Base-by-base conservation (phyloP, 2,329 filamentous ascomycete species). In the Trichoderma asperellum region DNA sequence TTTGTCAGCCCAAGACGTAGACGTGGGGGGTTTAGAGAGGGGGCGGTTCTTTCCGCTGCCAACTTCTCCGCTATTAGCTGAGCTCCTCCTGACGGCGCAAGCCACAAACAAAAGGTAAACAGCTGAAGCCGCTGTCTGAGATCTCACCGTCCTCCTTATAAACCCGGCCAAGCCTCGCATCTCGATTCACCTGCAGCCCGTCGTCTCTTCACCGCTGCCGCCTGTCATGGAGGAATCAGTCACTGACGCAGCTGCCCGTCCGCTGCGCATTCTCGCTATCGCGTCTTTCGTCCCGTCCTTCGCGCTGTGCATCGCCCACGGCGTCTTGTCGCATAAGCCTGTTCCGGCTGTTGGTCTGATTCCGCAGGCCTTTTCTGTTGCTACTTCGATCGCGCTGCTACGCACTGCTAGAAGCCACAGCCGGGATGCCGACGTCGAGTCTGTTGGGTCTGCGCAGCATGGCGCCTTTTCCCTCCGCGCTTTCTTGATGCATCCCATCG, bases 271-370 rank as follows among this genome's bases (percentile, higher is more conserved):
- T 64, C 70, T 79, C 68, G 77, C 77, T 63, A 75, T 78, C 70
- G 72, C 76, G 61, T 77, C 76, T 66, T 81, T 82, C 70, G 40
- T 82, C 35, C 81, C 80, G 52, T 80, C 80, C 7, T 79, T 83
- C 56, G 77, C 79, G 3, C 77, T 83, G 21, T 79, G 79, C 70
- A 71, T 83, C 70, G 74, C 77, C 35, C 79, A 81, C 72, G 80
- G 79, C 72, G 73, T 78, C 57, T 73, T 81, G 64, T 80, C 80
- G 32, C 63, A 72, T 47, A 71, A 75, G 16, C 70, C 76, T 11
- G 74, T 81, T 43, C 81, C 81, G 16, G 80, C 79, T 8, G 74
- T 81, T 58, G 81, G 81, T 27, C 76, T 83, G 34, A 71, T 80
- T 16, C 82, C 81, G 7, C 77, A 81, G 53, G 75, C 76, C 29